Base-by-base conservation (phyloP, 2,329 filamentous ascomycete species). In the Aspergillus terreus region DNA sequence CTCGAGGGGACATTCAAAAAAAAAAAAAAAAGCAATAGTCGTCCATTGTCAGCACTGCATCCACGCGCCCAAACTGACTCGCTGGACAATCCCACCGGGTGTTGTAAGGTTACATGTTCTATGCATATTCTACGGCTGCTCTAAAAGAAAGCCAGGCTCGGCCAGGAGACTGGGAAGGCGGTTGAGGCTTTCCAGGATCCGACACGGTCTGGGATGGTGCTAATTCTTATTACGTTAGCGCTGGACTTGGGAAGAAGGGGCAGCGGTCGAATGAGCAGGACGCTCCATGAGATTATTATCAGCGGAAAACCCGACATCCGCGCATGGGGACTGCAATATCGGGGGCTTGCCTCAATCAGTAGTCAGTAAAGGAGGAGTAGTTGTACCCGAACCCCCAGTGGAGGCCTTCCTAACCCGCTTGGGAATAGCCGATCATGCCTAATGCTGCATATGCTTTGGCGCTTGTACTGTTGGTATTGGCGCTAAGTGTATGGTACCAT, bases 51-150 rank as follows among this genome's bases (percentile, higher is more conserved):
- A 30, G 27, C 27, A 7, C 21, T 27, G 42, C 21, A 43, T 35
- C 15, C 17, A 33, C 35, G 15, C 32, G 14, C 42, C 14, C 27
- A 15, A 49, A 25, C 33, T 43, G 11, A 46, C 43, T 27, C 21
- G 15, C 10, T 17, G 32, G 32, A 41, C 33, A 19, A 35, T 33
- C n/a, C 25, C 23, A 41, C 15, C 21, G 30, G 46, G 21, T 32
- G 45, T 30, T 23, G 19, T 60, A 43, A 52, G 36, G 57, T 61
- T 58, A 61, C 57, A 63, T 63, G 59, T 70, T 69, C 68, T 61
- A 69, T 70, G 67, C 68, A 69, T 67, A 46, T 70, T 70, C 67
- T 69, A 61, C 66, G 65, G 57, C 59, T 55, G 62, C 62, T 69
- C 64, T 62, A 60, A 50, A 46, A 47, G 41, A 46, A 33, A 48